Evolutionary conservation across 441 rosid genomes (phyloP), one percentile per base, ranked within the genome.

Genomic region (Isatis lusitanica): DNA sequence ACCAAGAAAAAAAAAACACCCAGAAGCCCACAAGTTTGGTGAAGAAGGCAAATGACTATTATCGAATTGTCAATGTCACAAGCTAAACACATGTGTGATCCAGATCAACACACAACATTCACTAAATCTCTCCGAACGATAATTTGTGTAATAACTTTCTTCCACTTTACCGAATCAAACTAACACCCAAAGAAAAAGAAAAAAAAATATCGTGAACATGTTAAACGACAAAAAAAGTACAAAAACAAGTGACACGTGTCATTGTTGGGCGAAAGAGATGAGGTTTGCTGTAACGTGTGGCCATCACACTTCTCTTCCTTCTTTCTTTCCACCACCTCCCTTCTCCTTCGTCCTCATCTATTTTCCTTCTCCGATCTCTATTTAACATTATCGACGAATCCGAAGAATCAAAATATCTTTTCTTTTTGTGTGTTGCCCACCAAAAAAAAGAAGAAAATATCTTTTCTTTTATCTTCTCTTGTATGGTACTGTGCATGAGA

Each of bases 281-380:
- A 85, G 93, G 85, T 90, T 90, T 85, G 81, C 96, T 73, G 71
- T 73, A 93, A 88, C 97, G 92, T 90, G 96, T 90, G 98, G 97
- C 81, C 94, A 77, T 86, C 98, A 91, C 96, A 83, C 64, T 83
- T 53, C 82, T 60, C 82, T 75, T 62, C 42, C 83, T 73, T 60
- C 71, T 59, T 50, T 51, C 72, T 21, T 60, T 38, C 46, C 42
- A 26, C 17, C 66, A 69, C 79, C 11, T 74, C 55, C 26, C 9
- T n/a, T 46, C 64, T 51, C 40, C 57, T 2, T 13, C 70, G 60
- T 71, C 52, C 80, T 74, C 68, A 71, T 63, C 58, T 46, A 5
- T 2, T 56, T 38, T 15, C 9, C 21, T 39, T 21, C 12, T 63
- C 60, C 39, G 51, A 31, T 26, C 48, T 70, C 40, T 70, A 76